phyloP scores from a whole-genome alignment of 1,284 basidiomycete genomes.

The Rugosomyces carneus region DNA sequence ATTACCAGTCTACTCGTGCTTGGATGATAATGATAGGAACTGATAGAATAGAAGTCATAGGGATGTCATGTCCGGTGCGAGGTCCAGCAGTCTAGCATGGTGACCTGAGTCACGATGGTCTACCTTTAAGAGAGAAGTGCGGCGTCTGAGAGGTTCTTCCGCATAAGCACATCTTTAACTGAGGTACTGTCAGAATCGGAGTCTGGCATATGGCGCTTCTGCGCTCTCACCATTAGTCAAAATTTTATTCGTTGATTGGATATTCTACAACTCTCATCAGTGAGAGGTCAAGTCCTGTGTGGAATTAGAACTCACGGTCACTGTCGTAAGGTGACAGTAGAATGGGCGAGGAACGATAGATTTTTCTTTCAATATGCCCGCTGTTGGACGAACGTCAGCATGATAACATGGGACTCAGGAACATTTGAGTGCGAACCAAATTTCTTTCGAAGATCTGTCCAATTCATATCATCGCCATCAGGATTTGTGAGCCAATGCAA shows the following conservation, averaged over 20 bases:
- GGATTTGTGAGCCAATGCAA: not conserved
- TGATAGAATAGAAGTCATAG: not conserved
- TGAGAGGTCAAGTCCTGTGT: not conserved
- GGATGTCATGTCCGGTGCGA: no score
- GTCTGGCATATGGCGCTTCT: not conserved
- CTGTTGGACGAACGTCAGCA: slow-evolving; percentile 20
- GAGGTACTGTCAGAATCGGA: not conserved
- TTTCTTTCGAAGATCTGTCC: slow-evolving; percentile 39
- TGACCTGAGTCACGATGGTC: not conserved
- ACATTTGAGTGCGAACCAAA: slow-evolving; percentile 31
- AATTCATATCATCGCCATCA: slow-evolving; percentile 4
- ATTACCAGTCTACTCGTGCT: not conserved
- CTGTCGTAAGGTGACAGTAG: slow-evolving; percentile 67
- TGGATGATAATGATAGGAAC: not conserved
- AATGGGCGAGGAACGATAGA: slow-evolving; percentile 50
- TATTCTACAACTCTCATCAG: slow-evolving; percentile 37
- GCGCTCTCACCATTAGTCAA: slow-evolving; percentile 30
- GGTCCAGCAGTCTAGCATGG: not conserved
- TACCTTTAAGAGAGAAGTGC: slow-evolving; percentile 22
- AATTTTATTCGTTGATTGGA: slow-evolving; percentile 45
- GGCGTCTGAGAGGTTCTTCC: slow-evolving; percentile 38
- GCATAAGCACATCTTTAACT: slow-evolving; percentile 52
- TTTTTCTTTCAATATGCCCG: slow-evolving; percentile 48
- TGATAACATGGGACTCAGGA: not conserved
- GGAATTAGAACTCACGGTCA: slow-evolving; percentile 45